Conservation (phyloP, 1,139 yeast species). For the Wickerhamomyces sp. region DNA sequence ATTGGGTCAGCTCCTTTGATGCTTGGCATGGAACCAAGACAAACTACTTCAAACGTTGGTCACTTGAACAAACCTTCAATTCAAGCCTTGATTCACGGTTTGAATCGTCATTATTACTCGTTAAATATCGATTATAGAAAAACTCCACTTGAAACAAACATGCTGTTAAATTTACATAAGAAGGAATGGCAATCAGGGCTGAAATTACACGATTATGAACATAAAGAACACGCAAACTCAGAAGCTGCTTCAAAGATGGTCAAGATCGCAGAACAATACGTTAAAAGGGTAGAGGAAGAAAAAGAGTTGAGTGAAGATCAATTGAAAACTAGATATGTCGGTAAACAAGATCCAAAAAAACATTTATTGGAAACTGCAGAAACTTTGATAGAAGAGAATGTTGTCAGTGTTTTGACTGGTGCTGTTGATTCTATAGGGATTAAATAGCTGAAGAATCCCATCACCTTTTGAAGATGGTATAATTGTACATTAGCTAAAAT, state of each 20-base stretch:
- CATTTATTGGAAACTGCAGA: conserved; percentile 91
- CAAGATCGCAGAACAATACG: conserved; percentile 84
- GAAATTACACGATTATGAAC: conserved; percentile 69
- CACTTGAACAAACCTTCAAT: conserved; percentile 96
- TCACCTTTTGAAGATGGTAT: no score
- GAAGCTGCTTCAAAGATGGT: conserved; percentile 78
- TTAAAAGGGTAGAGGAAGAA: conserved; percentile 89
- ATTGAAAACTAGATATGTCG: conserved; percentile 92
- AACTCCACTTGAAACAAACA: conserved; percentile 87
- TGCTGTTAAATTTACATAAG: conserved; percentile 92
- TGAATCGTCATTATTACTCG: conserved; percentile 95
- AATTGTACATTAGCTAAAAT: no score
- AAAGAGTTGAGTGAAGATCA: conserved; percentile 84
- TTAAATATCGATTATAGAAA: conserved; percentile 92
- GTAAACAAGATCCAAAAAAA: conserved; percentile 98
- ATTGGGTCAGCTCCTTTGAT: conserved; percentile 84
- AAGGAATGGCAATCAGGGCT: conserved; percentile 96
- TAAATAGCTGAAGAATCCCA: conserved; percentile 36
- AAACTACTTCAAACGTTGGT: conserved; percentile 93
- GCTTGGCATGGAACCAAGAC: conserved; percentile 98
- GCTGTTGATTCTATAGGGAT: conserved; percentile 85
- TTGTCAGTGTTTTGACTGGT: conserved; percentile 80
- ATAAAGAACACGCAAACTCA: conserved; percentile 71
- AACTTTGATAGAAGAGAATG: conserved; percentile 79
- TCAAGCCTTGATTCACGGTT: conserved; percentile 94